Evolutionary conservation across 1,284 basidiomycete species (phyloP), one percentile per base, ranked within the genome.

Genomic region (Leccinum huronense): DNA sequence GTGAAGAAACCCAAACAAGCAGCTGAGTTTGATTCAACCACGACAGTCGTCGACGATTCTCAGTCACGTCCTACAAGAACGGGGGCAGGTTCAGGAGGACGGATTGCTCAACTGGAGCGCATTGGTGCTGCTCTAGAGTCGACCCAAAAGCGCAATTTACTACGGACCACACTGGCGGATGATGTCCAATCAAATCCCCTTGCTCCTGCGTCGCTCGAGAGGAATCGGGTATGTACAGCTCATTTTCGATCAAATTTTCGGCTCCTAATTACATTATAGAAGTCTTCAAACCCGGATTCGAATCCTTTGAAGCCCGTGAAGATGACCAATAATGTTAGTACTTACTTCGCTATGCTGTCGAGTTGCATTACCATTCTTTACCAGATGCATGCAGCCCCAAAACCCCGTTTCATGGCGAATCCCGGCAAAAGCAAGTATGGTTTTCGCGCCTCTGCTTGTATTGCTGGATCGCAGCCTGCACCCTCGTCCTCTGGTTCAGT

Each of bases 41-140:
- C 40, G 16, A 42, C 40, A 42, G 16, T 6, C n/a, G 42, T 19
- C 42, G 42, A 45, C 7, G 42, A 19, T 45, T 45, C n/a, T 16
- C 42, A 45, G 42, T 45, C 27, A 23, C 30, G 30, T 55, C 16
- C 30, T 14, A 1, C 53, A 14, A 55, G 53, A 55, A 31, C 53
- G 5, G 53, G 53, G n/a, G 30, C 53, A 55, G 53, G 53, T 55
- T 55, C 53, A 55, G 53, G 53, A 31, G 53, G 53, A 14, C 53
- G 30, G 5, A 19, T 55, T 23, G 30, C 53, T 55, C 53, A 55
- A 55, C 14, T 55, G 53, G 53, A 55, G 53, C 53, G 16, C 27
- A 55, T 55, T 33, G 53, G 53, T 14, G 53, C 53, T 27, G 53
- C 6, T 55, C 30, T 55, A 55, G 14, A 55, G 30, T 8, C 53